These are phyloP conservation scores for Pleurotus tuber-regium DNA, from an alignment of 768 basidiomycete species.

Conservation along the genomic window DNA sequence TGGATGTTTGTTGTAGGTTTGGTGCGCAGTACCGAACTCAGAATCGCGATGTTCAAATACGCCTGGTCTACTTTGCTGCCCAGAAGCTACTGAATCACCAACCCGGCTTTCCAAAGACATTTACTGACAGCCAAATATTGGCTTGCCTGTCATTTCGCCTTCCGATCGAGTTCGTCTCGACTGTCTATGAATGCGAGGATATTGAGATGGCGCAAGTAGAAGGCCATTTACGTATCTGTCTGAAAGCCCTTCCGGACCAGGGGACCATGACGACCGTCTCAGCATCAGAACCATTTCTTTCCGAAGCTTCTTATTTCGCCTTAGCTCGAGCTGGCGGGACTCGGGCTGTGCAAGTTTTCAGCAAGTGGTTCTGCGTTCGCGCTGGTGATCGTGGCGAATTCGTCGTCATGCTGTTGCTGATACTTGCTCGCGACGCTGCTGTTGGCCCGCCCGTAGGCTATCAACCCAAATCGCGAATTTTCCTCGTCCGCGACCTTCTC, in stretches of 20 bases:
- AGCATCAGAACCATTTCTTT: conserved; percentile 9
- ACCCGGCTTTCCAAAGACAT: neutral
- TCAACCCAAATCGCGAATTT: neutral
- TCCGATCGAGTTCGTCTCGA: conserved; percentile 11
- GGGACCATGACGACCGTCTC: conserved; percentile 12
- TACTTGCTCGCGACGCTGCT: conserved; percentile 9
- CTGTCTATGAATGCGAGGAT: neutral
- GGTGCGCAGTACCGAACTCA: no score
- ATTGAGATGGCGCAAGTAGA: conserved; percentile 9
- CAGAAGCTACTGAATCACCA: conserved; percentile 7
- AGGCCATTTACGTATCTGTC: conserved; percentile 11
- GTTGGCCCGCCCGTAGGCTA: neutral
- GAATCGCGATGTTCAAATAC: no score
- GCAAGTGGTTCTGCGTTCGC: conserved; percentile 7
- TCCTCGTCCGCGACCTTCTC: neutral
- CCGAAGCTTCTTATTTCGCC: conserved; percentile 22
- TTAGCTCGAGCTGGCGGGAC: conserved; percentile 15
- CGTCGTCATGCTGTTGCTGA: conserved; percentile 10
- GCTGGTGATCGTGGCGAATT: conserved; percentile 13
- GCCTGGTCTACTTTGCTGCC: no score
- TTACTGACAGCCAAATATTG: conserved; percentile 2
- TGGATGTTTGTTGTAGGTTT: no score
- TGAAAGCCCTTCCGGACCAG: conserved; percentile 9
- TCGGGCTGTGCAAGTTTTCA: conserved; percentile 7
- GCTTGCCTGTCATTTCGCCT: conserved; percentile 10